Evolutionary conservation across 257 asterid species (phyloP).

Genomic region (Anisodus acutangulus): DNA sequence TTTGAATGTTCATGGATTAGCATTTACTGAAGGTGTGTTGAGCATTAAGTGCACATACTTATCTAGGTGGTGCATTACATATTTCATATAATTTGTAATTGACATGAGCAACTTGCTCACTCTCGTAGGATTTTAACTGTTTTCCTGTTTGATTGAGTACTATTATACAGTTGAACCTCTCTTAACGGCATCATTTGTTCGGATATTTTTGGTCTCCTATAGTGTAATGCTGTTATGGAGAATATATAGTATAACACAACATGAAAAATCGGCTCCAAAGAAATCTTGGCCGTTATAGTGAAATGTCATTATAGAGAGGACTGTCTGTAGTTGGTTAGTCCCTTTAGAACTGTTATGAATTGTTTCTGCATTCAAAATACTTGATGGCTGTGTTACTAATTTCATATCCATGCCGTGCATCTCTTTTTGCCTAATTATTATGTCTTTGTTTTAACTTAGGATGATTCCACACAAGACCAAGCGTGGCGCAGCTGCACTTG

Average conservation of each 20-base stretch:
- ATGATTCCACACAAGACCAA: constrained; percentile 93
- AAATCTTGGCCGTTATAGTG: too few species aligned
- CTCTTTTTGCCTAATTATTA: background rate
- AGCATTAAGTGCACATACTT: background rate
- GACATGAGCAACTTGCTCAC: background rate
- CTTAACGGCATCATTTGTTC: too few species aligned
- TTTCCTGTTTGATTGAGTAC: background rate
- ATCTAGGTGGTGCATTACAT: background rate
- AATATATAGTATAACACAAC: too few species aligned
- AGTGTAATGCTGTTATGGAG: too few species aligned
- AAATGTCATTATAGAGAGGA: too few species aligned
- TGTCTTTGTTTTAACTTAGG: constrained; percentile 33
- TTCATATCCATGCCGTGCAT: background rate
- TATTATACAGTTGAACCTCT: too few species aligned
- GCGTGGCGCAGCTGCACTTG: constrained; percentile 91
- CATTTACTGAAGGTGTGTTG: background rate
- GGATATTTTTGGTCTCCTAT: too few species aligned
- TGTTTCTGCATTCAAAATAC: background rate
- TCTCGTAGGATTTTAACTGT: background rate
- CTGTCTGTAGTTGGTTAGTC: background rate
- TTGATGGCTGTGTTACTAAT: background rate
- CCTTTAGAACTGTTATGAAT: background rate
- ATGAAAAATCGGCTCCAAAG: too few species aligned
- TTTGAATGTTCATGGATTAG: background rate
- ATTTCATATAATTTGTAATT: background rate